Evolutionary conservation across 192 early-diverging fungal species (phyloP), one percentile per base, ranked within the genome.

Genomic region (Endogone sp.): DNA sequence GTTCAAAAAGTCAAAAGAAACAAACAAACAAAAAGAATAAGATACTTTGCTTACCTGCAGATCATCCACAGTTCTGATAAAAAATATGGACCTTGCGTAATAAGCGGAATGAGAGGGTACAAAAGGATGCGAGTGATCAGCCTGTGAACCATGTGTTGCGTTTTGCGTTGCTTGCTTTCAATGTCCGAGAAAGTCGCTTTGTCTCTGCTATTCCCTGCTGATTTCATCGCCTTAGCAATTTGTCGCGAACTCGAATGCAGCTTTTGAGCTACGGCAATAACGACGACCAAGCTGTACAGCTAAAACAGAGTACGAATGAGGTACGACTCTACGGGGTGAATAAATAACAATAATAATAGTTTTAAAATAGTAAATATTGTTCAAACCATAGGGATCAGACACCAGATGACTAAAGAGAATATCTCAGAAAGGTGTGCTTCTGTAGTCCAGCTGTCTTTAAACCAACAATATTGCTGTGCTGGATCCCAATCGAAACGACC

Each of bases 101-200:
- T 60, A 29, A 61, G 29, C 9, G 67, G 67, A 44, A 69, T 69
- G 32, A 69, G 56, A n/a, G 67, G 58, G 23, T 69, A 69, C n/a
- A 69, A 60, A 26, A n/a, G 60, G 25, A 69, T 69, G n/a, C 67
- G 58, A 16, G 44, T 27, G 28, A 61, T 60, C 27, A 69, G 67
- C 59, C 60, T 61, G 29, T 69, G 59, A 29, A 67, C 30, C 20
- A 54, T 58, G 22, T 16, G 29, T 37, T 69, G 57, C 24, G 56
- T 58, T 37, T 60, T 28, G 9, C 59, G 56, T 60, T 20, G 57
- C 67, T 21, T 60, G 57, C 4, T 11, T 13, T 62, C 31, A 37
- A 8, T 29, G 56, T 29, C 25, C 29, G 8, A 56, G n/a, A n/a
- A n/a, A n/a, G n/a, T 67, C 4, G 32, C 9, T 22, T 67, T 21